Base-by-base conservation (phyloP, 495 filamentous ascomycete genomes). In the Talaromyces wortmannii region DNA sequence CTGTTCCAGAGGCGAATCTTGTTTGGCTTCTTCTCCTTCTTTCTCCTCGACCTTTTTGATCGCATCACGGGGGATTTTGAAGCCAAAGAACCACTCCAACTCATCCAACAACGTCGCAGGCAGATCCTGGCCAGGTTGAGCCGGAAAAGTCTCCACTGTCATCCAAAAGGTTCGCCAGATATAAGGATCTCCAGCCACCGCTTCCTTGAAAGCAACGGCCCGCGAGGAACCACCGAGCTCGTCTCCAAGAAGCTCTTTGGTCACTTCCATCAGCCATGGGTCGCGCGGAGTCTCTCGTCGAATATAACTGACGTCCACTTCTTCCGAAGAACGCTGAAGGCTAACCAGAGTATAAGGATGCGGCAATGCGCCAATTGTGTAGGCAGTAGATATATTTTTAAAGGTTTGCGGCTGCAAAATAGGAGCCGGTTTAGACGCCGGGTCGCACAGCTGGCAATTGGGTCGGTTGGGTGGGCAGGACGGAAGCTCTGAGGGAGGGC, bases 51-150 rank as follows among this genome's bases (percentile, higher is more conserved):
- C 76, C 48, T 77, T 70, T 49, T 76, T 61, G 36, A 79, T 76
- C 30, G 70, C 67, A 12, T 74, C 72, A 18, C 73, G 75, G 5
- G 92, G 86, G 10, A 96, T 76, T 31, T 75, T 73, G 73, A 98
- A 98, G 47, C 92, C 92, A 61, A 97, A 88, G 62, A 86, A 80
- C 89, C 91, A 97, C 59, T 95, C 89, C 0, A 95, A 69, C 55
- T 92, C 88, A 17, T 76, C 72, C 7, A 83, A 66, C 6, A 83
- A 65, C 4, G 59, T 61, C 2, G 66, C 44, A 1, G 75, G 73
- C 2, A 76, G 67, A 57, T 60, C 70, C 57, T 75, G 65, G 16
- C 69, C 76, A 16, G 67, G 67, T 42, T 69, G 67, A 0, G 73
- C 64, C 3, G 75, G 68, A 5, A 78, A 64, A 3, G 76, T 75